These are phyloP conservation scores for Trichoderma simmonsii DNA, from an alignment of 2,329 filamentous ascomycete species.

Conservation along the genomic window DNA sequence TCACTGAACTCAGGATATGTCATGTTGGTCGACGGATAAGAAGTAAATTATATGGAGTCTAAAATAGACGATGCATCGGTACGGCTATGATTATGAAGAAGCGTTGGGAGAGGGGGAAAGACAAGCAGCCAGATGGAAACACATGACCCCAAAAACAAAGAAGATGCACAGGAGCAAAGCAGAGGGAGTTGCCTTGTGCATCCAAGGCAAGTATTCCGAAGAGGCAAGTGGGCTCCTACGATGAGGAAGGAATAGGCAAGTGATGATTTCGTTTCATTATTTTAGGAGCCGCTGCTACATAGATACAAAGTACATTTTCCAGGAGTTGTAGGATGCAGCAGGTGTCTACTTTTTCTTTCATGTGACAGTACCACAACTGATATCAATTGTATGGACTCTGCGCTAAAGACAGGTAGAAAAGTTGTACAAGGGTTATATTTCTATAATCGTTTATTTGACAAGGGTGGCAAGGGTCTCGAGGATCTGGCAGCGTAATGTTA, in stretches of 20 bases:
- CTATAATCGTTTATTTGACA: constrained; percentile 67
- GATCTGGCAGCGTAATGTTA: constrained; percentile 50
- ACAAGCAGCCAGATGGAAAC: not conserved
- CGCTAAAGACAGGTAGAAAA: constrained; percentile 35
- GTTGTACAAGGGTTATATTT: constrained; percentile 42
- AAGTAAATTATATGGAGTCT: not conserved
- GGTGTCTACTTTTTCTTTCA: constrained; percentile 12
- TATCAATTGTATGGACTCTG: constrained; percentile 37
- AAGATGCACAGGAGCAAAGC: not conserved
- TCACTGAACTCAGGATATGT: constrained; percentile 19
- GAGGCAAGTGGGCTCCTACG: not conserved
- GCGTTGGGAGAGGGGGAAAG: not conserved
- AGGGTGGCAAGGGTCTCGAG: constrained; percentile 78
- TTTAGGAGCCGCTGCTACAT: constrained; percentile 6
- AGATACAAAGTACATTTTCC: not conserved
- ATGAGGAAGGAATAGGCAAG: not conserved
- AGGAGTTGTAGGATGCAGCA: constrained; percentile 14
- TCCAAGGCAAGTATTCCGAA: not conserved
- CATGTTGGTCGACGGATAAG: constrained; percentile 4
- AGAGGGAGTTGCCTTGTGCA: not conserved
- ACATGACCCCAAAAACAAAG: not conserved
- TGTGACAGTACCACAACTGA: constrained; percentile 31
- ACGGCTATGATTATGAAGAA: not conserved
- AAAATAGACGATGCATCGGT: not conserved
- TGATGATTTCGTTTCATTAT: constrained; percentile 11